Base-by-base conservation (phyloP, 192 early-diverging fungal species). In the Gigaspora rosea region DNA sequence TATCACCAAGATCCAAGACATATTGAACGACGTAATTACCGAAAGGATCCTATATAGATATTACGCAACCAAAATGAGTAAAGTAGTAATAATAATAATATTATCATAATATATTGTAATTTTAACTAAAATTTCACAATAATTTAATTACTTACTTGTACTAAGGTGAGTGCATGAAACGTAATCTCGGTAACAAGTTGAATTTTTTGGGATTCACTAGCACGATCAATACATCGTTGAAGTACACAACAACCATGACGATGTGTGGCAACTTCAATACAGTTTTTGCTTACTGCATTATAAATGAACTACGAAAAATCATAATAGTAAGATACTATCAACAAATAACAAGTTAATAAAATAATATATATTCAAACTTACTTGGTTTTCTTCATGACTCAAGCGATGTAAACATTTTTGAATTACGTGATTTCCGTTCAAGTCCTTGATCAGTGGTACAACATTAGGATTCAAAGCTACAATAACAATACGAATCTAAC, bases 1-100 rank as follows among this genome's bases (percentile, higher is more conserved):
- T 76, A 50, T 94, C 88, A 6, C 86, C 86, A 48, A 96, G 83
- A 68, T 96, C 95, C 57, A 96, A 84, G 41, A 96, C 92, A 61
- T 96, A 96, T 84, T 96, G 95, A 56, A 96, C 93, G 13, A 96
- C 95, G 74, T 96, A 96, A 87, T 96, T 96, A 18, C 94, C 95
- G 83, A 92, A 96, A 35, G 92, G 93, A 78, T 96, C 95, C 50
- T 71, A 35, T 22, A 11, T 8, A 33, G 0, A 62, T 8, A 20
- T 22, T 8, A 62, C 16, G 22, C 0, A 32, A 32, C 0, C 18
- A 18, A 56, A 13, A 12, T 18, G 12, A 56, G 12, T 13, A 56
- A 56, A 56, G 12, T 56, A 13, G 5, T 4, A 15, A 18, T 18
- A 18, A 27, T 27, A 27, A 27, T 18, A 56, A 35, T 33, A 64